These are phyloP conservation scores for Conoideocrella luteorostrata DNA, from an alignment of 2,329 filamentous ascomycete species.

Conservation along the genomic window DNA sequence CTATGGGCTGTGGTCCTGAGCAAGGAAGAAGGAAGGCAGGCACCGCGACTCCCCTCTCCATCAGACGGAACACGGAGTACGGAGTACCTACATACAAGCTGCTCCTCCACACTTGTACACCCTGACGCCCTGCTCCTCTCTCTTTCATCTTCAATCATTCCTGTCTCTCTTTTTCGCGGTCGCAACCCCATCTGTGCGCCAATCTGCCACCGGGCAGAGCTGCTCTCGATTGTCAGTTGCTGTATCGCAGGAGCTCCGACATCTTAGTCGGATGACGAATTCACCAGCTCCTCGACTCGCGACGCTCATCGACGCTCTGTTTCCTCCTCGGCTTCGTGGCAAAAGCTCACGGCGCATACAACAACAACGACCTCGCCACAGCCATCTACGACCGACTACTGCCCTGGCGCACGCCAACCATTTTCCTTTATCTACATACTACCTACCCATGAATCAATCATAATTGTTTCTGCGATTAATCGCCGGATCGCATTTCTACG, in stretches of 20 bases:
- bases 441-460: not conserved
- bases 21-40: no score
- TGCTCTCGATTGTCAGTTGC: constrained; percentile 4
- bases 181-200: constrained; percentile 14
- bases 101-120: constrained; percentile 9
- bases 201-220: constrained; percentile 8
- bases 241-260: constrained; percentile 1
- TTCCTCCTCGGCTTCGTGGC: not conserved
- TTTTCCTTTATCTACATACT: not conserved
- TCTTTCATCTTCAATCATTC: constrained; percentile 21
- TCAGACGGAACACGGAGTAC: no score
- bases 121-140: constrained; percentile 19
- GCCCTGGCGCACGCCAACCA: constrained; percentile 1
- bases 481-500: constrained; percentile 4
- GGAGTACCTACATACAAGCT: constrained; percentile 16
- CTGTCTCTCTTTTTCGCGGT: constrained; percentile 27
- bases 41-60: no score
- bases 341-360: not conserved
- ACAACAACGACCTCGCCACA: not conserved
- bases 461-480: constrained; percentile 3
- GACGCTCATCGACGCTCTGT: constrained; percentile 4
- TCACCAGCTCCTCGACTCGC: constrained; percentile 4
- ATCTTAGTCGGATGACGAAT: constrained; percentile 8
- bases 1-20: no score
- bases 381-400: not conserved